phyloP scores from a whole-genome alignment of 108 stramenopile species.

The Discostella stelligeroides region DNA sequence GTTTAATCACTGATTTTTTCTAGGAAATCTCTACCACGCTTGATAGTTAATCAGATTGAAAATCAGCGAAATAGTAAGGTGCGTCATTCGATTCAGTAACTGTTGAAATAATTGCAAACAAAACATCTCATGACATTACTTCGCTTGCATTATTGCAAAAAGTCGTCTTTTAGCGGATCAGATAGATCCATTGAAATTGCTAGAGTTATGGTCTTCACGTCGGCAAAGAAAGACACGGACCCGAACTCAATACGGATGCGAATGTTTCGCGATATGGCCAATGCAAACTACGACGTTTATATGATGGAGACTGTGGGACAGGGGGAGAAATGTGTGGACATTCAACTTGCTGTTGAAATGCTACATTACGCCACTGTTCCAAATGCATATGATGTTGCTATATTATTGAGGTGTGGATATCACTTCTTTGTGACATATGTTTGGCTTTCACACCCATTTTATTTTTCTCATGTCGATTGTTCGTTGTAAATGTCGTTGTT shows the following conservation, averaged over 20 bases:
- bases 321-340: slow-evolving; percentile 90
- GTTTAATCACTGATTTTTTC: not conserved
- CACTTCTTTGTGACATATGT: not conserved
- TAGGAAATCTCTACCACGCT: slow-evolving; percentile 52
- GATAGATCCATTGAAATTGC: slow-evolving; percentile 78
- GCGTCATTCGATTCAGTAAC: slow-evolving; percentile 3
- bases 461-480: not conserved
- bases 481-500: no score
- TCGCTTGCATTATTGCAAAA: not conserved
- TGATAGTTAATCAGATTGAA: slow-evolving; percentile 63
- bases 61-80: slow-evolving; percentile 52
- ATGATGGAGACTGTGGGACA: slow-evolving; percentile 79
- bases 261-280: slow-evolving; percentile 82
- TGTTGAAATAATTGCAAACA: not conserved
- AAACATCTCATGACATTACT: not conserved
- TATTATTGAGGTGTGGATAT: slow-evolving; percentile 58
- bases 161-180: slow-evolving; percentile 41
- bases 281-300: slow-evolving; percentile 79
- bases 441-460: not conserved
- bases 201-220: slow-evolving; percentile 78
- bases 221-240: slow-evolving; percentile 66
- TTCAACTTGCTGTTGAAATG: slow-evolving; percentile 89
- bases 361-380: slow-evolving; percentile 86
- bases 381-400: slow-evolving; percentile 86
- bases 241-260: slow-evolving; percentile 62